phyloP scores from a whole-genome alignment of 2,329 filamentous ascomycete species.

The Dothidotthia symphoricarpi region DNA sequence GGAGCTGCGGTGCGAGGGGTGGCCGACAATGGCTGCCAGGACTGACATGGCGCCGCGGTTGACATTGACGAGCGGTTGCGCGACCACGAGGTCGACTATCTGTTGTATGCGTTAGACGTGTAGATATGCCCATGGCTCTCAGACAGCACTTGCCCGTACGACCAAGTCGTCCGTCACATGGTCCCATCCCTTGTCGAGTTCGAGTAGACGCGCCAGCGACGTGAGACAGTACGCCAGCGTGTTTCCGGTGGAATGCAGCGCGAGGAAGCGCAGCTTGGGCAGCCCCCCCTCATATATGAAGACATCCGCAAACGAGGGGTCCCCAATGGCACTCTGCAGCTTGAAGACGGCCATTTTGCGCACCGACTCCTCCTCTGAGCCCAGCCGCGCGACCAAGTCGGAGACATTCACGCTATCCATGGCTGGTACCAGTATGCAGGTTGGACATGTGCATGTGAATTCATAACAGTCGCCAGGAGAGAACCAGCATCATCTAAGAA shows the following conservation, averaged over 20 bases:
- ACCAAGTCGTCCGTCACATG: slow-evolving; percentile 73
- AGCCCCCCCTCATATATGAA: slow-evolving; percentile 91
- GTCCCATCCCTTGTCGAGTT: slow-evolving; percentile 98
- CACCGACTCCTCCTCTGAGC: slow-evolving; percentile 75
- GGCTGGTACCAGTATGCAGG: slow-evolving; percentile 14
- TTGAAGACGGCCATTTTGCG: slow-evolving; percentile 99
- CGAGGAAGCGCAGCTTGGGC: slow-evolving; percentile 74
- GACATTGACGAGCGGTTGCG: slow-evolving; percentile 94
- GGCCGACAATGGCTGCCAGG: slow-evolving; percentile 85
- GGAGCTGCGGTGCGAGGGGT: slow-evolving; percentile 62
- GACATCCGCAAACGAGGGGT: slow-evolving; percentile 92
- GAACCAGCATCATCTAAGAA: background rate
- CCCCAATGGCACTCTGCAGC: slow-evolving; percentile 89
- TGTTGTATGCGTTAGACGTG: slow-evolving; percentile 32
- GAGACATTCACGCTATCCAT: slow-evolving; percentile 59
- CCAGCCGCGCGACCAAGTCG: slow-evolving; percentile 59
- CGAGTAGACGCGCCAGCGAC: slow-evolving; percentile 79
- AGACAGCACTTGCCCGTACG: slow-evolving; percentile 54
- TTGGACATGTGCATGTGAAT: slow-evolving; percentile 8
- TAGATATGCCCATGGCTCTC: background rate
- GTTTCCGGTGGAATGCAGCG: slow-evolving; percentile 84
- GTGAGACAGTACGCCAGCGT: slow-evolving; percentile 94
- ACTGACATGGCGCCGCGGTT: slow-evolving; percentile 96
- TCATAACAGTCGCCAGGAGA: slow-evolving; percentile 15
- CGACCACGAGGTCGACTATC: slow-evolving; percentile 90